Percentiles rank a stretch among this genome's conserved stretches.
Evolutionary conservation across 1,284 basidiomycete genomes (phyloP).

Genomic region (Mycena citricolor): DNA sequence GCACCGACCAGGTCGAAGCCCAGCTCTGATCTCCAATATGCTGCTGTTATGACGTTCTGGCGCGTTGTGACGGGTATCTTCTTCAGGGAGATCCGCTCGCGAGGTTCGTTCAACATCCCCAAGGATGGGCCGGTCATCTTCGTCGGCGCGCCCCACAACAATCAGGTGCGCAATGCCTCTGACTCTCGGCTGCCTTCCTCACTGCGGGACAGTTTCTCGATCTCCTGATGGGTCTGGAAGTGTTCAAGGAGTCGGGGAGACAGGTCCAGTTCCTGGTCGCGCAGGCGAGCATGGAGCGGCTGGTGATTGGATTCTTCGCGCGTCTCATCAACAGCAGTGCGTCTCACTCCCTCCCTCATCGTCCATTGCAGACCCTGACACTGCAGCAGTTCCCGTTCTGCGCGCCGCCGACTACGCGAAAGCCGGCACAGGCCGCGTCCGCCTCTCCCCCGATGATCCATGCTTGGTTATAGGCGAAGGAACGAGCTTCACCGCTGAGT

Average conservation of each 20-base stretch:
- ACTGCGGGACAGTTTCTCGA: conserved; percentile 81
- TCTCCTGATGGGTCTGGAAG: conserved; percentile 85
- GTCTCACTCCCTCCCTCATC: conserved; percentile 34
- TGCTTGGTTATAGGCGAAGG: conserved; percentile 78
- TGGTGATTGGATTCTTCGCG: conserved; percentile 82
- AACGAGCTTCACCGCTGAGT: conserved; percentile 80
- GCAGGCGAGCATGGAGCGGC: conserved; percentile 87
- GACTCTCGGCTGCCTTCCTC: conserved; percentile 6
- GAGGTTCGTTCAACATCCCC: conserved; percentile 96
- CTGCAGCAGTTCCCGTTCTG: conserved; percentile 87
- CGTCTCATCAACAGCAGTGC: conserved; percentile 88
- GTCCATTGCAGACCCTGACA: conserved; percentile 13
- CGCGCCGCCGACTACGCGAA: conserved; percentile 91
- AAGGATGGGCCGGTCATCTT: conserved; percentile 93
- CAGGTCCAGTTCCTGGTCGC: conserved; percentile 90
- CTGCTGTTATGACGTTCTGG: conserved; percentile 75
- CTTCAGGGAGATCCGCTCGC: conserved; percentile 94
- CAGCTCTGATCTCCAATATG: conserved; percentile 49
- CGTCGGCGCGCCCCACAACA: conserved; percentile 95
- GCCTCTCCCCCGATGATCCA: conserved; percentile 74
- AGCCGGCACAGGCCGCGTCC: conserved; percentile 74
- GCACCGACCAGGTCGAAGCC: too few species aligned
- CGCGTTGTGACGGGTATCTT: conserved; percentile 89
- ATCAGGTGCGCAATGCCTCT: conserved; percentile 75
- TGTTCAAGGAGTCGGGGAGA: conserved; percentile 81